Evolutionary conservation across 345 rosid genomes (phyloP), one percentile per base, ranked within the genome.

Genomic region (Linum lewisii): DNA sequence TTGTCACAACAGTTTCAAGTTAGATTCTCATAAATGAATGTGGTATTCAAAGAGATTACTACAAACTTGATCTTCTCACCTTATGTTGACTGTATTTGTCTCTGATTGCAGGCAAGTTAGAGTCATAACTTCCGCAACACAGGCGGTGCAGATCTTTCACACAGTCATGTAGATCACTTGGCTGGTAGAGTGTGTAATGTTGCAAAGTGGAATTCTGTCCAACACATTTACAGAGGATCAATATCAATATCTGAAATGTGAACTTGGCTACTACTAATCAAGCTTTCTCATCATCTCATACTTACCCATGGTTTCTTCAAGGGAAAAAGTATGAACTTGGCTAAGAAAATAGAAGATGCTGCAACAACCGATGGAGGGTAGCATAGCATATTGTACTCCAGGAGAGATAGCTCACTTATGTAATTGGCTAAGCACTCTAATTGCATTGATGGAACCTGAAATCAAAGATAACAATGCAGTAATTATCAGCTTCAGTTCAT

Each of bases 371-470:
- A 38, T 38, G 45, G 45, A 3, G 11, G 45, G 45, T 38, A 38
- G 45, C 45, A 38, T 2, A 38, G 45, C 45, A 38, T 38, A 1
- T 38, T 38, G 45, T 38, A 38, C 45, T 38, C 45, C 45, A 38
- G 45, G 14, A 38, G 45, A 38, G 45, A 38, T 3, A 38, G 3
- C 16, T 38, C 45, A 38, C 5, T 9, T 15, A 73, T 54, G 66
- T 66, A 73, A 69, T 59, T 73, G 49, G 73, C 78, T 63, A 73
- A 69, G 58, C 74, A 73, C 49, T 73, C 78, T 1, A 73, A 69
- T 51, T 74, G 68, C 68, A 74, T 26, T 13, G 63, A 63, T 59
- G 73, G 63, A 49, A 57, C 66, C n/a, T n/a, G n/a, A n/a, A n/a
- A n/a, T n/a, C n/a, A n/a, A n/a, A n/a, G n/a, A n/a, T n/a, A n/a